Base-by-base conservation (phyloP, 2,329 filamentous ascomycete species). In the Trichoderma cornu-damae region DNA sequence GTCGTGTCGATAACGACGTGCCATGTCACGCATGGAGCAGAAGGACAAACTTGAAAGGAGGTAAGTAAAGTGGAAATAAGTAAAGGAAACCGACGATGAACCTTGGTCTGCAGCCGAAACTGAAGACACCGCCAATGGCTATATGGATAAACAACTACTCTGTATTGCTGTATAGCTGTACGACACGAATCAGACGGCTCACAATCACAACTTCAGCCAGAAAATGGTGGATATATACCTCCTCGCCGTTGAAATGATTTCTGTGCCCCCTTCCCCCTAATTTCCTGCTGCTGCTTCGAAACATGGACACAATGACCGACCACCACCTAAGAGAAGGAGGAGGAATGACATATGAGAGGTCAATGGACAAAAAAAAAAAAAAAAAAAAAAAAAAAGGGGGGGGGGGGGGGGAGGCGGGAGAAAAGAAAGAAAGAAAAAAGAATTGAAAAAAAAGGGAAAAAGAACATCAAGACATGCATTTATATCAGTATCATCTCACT, bases 381-480 rank as follows among this genome's bases (percentile, higher is more conserved):
- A 24, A 11, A n/a, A 6, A 40, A 42, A 43, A 48, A 58, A 26
- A 34, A 38, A 26, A 42, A 53, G n/a, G n/a, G n/a, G n/a, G n/a
- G n/a, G n/a, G n/a, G n/a, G n/a, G n/a, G n/a, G n/a, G n/a, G n/a
- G n/a, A n/a, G n/a, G n/a, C n/a, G n/a, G n/a, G n/a, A n/a, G n/a
- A 37, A 28, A 48, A 38, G 24, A 22, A n/a, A 8, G 26, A n/a
- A n/a, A n/a, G n/a, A n/a, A n/a, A n/a, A n/a, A n/a, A n/a, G n/a
- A n/a, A n/a, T n/a, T n/a, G n/a, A 30, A n/a, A 26, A 38, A 37
- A 18, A 12, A 11, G n/a, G 40, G 18, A 22, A 44, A n/a, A n/a
- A 57, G 24, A 35, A 34, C 20, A 22, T 9, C 26, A 20, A 55
- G 57, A 47, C 57, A 49, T 50, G 51, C 38, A 52, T 42, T 20